Evolutionary conservation across 352 stramenopile species (phyloP), one percentile per base, ranked within the genome.

Genomic region (Blastocystis sp.): DNA sequence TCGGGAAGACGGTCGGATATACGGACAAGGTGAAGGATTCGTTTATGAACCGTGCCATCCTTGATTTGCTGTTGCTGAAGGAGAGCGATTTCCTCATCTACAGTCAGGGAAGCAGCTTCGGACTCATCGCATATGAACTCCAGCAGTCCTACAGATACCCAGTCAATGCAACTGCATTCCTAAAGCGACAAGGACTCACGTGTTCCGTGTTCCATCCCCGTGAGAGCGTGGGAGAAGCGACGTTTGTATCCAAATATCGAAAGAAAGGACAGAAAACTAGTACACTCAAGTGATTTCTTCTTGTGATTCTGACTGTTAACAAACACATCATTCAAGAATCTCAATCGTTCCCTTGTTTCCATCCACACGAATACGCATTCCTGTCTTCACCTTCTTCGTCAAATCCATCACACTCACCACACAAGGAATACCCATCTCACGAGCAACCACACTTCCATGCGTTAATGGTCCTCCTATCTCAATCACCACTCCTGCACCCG

Each of bases 371-470:
- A 87, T 53, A n/a, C 54, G 34, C 67, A 84, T 63, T 24, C 84
- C 84, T 7, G 21, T 86, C 63, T 72, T 63, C 4, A 87, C 34
- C 51, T 72, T 67, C 51, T 86, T 32, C 18, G 64, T 87, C 27
- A 65, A 32, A 21, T 53, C 34, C 46, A 61, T 36, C 8, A 87
- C 36, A 1, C 46, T 32, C 27, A 87, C 73, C 27, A 88, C 65
- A 18, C 76, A 71, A 53, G 85, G 85, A 29, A 88, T 88, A 9
- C 85, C 85, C 29, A 86, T 86, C 29, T 88, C 85, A 9, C 64
- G 29, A 18, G 85, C 85, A 24, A 88, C 75, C 16, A 88, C 53
- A 18, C 65, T 59, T 14, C 78, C 85, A 44, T 88, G 85, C 1
- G 51, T 87, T 48, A 88, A 63, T 27, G 44, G 6, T 1, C 85